Evolutionary conservation across 345 rosid species (phyloP).

Genomic region (Durio zibethinus): DNA sequence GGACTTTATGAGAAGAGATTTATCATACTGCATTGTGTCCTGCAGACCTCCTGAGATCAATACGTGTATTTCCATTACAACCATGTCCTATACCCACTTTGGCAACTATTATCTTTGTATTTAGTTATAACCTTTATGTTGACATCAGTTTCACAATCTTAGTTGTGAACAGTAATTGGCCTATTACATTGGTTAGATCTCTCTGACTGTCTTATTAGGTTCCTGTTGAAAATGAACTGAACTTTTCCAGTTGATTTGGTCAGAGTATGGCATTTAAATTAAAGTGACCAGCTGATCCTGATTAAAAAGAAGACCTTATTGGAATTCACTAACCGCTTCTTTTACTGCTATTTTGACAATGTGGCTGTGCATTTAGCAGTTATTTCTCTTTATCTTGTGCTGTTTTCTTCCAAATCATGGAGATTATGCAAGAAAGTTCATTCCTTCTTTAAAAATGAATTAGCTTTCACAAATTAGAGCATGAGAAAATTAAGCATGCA

Average conservation of each 20-base stretch:
- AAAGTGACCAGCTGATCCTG: not conserved
- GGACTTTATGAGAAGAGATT: not conserved
- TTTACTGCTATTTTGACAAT: not conserved
- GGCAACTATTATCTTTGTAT: not conserved
- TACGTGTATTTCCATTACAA: not conserved
- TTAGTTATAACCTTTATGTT: not conserved
- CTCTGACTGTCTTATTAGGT: not conserved
- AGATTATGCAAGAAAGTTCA: not conserved
- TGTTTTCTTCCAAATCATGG: not conserved
- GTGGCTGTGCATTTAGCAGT: not conserved
- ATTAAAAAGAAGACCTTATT: not conserved
- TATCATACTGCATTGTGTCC: not conserved
- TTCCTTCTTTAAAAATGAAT: constrained; percentile 5
- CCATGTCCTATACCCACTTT: not conserved
- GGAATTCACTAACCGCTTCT: not conserved
- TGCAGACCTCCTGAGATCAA: not conserved
- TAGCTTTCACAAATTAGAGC: not conserved
- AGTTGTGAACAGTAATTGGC: not conserved
- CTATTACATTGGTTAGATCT: not conserved
- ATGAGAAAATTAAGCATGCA: not conserved
- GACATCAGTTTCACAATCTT: not conserved
- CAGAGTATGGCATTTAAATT: not conserved
- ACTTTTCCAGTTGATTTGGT: not conserved
- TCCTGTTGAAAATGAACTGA: not conserved
- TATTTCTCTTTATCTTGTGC: not conserved